These are phyloP conservation scores for Skeletonema costatum DNA, from an alignment of 108 stramenopile genomes.

Conservation along the genomic window DNA sequence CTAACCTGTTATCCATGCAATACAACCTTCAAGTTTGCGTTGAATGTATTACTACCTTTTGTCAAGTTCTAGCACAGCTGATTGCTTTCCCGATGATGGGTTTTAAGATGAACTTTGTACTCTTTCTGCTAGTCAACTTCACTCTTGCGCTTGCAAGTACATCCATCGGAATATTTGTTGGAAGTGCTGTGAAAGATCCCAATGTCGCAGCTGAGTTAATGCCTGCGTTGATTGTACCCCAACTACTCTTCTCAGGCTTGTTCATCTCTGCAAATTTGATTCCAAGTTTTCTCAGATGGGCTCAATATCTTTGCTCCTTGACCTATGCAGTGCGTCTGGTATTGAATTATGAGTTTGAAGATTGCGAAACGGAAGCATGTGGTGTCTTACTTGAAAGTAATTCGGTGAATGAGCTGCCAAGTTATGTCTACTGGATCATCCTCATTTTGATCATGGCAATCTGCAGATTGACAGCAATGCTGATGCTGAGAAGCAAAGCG, in stretches of 20 bases:
- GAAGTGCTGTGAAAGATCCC: conserved; percentile 65
- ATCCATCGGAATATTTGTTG: conserved; percentile 65
- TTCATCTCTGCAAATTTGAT: conserved; percentile 65
- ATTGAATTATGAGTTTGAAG: conserved; percentile 58
- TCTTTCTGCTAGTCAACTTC: conserved; percentile 49
- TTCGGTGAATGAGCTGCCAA: conserved; percentile 7
- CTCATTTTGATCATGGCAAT: no score
- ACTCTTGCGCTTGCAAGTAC: conserved; percentile 67
- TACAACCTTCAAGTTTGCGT: no score
- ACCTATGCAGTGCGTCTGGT: conserved; percentile 66
- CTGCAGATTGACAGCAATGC: no score
- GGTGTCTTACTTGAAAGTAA: conserved; percentile 45
- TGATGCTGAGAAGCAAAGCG: no score
- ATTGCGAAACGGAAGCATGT: conserved; percentile 55
- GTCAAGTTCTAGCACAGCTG: conserved; percentile 1
- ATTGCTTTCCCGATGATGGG: conserved; percentile 66
- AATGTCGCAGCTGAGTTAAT: conserved; percentile 67
- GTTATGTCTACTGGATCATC: no score
- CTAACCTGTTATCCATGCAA: not conserved
- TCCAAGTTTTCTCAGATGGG: conserved; percentile 72
- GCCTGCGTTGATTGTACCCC: conserved; percentile 80
- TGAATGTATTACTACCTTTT: not conserved
- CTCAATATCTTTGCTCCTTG: conserved; percentile 68
- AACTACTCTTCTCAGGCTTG: conserved; percentile 88
- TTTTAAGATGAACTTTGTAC: conserved; percentile 55